Conservation (phyloP, 345 rosid species). For the Bruguiera parviflora region DNA sequence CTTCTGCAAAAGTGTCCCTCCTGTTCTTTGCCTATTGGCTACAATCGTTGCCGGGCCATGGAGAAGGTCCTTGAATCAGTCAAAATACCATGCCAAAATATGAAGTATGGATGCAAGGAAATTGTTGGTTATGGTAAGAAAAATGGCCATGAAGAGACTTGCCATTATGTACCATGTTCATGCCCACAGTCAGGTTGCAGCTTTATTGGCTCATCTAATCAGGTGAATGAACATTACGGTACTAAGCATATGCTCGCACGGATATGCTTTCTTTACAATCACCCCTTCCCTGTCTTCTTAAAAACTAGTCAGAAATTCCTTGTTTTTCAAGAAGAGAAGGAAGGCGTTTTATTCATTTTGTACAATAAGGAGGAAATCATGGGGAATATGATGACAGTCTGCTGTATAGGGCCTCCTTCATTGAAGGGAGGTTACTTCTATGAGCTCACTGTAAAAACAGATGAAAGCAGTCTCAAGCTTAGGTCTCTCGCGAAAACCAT, state of each 20-base stretch:
- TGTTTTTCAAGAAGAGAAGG: conserved; percentile 26
- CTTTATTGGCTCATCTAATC: conserved; percentile 34
- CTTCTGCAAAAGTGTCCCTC: conserved; percentile 16
- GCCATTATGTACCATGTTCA: conserved; percentile 36
- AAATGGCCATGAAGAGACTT: conserved; percentile 33
- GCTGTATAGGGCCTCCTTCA: conserved; percentile 22
- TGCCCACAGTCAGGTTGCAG: conserved; percentile 45
- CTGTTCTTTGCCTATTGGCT: conserved; percentile 25
- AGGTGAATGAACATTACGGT: conserved; percentile 36
- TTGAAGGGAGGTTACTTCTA: conserved; percentile 9
- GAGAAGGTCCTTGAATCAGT: conserved; percentile 41
- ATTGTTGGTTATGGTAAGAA: conserved; percentile 23
- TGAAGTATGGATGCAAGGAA: conserved; percentile 40
- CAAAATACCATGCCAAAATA: conserved; percentile 32
- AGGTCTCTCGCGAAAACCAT: conserved; percentile 16
- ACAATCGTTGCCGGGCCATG: conserved; percentile 32
- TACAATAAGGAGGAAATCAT: conserved; percentile 1
- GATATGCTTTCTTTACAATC: conserved; percentile 7
- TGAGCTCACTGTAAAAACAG: conserved; percentile 17
- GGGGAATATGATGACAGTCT: conserved; percentile 26
- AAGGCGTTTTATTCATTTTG: conserved; percentile 23
- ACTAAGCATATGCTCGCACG: conserved; percentile 34
- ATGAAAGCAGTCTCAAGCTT: conserved; percentile 17
- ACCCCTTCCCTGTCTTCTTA: not conserved
- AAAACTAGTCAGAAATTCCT: conserved; percentile 13